Conservation (phyloP, 2,329 filamentous ascomycete genomes). For the Elsinoe necatrix region DNA sequence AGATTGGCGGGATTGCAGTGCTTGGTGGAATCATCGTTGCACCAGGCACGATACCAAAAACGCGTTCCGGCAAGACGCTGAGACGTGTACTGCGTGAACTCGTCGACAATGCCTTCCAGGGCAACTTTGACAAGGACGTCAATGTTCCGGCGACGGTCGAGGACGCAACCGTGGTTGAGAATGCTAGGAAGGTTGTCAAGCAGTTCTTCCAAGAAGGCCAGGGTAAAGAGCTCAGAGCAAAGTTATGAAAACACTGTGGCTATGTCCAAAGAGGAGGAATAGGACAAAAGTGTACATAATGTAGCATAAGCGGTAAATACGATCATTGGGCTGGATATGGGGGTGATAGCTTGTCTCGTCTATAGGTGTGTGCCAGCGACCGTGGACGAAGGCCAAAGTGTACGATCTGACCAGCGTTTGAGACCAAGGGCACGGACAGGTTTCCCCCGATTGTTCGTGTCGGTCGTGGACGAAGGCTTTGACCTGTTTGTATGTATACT, state of each 20-base stretch:
- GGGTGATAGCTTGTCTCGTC: conserved; percentile 7
- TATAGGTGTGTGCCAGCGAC: background rate
- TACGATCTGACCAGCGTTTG: conserved; percentile 1
- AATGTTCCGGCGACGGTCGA: conserved; percentile 77
- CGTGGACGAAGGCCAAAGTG: background rate
- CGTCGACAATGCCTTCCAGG: conserved; percentile 70
- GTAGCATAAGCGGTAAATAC: conserved; percentile 9
- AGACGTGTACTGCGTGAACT: conserved; percentile 73
- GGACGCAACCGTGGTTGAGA: conserved; percentile 64
- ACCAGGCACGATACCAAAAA: conserved; percentile 82
- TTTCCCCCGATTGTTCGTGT: background rate
- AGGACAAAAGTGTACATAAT: conserved; percentile 5
- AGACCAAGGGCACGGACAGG: conserved; percentile 1
- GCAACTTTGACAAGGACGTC: conserved; percentile 63
- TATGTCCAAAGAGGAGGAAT: background rate
- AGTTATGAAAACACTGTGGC: conserved; percentile 23
- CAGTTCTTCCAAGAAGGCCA: conserved; percentile 59
- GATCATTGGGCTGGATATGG: background rate
- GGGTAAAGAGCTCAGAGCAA: conserved; percentile 28
- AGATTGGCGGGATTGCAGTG: conserved; percentile 80
- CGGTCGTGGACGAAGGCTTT: background rate
- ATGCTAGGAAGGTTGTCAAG: conserved; percentile 60
- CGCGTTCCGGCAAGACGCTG: conserved; percentile 83
- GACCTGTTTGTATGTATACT: background rate
- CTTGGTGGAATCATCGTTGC: conserved; percentile 81